A percentile compares a stretch with the other conserved stretches of the same genome.
These are phyloP conservation scores for Aspergillus awamori DNA, from an alignment of 2,329 filamentous ascomycete genomes.

Conservation along the genomic window DNA sequence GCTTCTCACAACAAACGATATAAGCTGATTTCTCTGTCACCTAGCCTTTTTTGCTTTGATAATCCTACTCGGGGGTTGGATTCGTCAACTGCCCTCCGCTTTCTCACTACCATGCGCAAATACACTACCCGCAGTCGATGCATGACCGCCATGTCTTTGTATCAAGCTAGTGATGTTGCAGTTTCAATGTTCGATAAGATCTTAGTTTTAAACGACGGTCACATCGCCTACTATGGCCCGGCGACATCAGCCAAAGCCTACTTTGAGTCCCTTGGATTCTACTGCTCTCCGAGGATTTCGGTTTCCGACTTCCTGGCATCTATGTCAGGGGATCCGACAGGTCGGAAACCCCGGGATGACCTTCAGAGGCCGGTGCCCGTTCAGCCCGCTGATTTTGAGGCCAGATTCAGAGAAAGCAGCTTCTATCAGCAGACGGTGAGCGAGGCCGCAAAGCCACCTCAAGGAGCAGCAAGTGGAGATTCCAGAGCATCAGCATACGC, in stretches of 20 bases:
- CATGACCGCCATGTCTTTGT: conserved; percentile 72
- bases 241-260: conserved; percentile 61
- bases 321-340: conserved; percentile 15
- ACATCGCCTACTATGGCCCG: conserved; percentile 72
- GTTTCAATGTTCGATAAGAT: conserved; percentile 78
- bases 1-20: not conserved
- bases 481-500: not conserved
- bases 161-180: conserved; percentile 78
- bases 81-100: conserved; percentile 66
- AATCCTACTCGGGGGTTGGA: conserved; percentile 60
- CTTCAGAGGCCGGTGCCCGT: not conserved
- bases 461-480: not conserved
- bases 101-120: conserved; percentile 68
- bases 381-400: conserved; percentile 2
- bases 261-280: conserved; percentile 62
- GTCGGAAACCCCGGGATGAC: not conserved
- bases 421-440: not conserved
- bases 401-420: not conserved
- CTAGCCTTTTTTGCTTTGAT: conserved; percentile 56
- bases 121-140: conserved; percentile 74
- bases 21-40: conserved; percentile 55
- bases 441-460: not conserved
- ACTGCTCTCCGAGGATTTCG: conserved; percentile 71
- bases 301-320: conserved; percentile 77
- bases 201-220: conserved; percentile 72